phyloP scores from a whole-genome alignment of 2,329 filamentous ascomycete genomes.

The Colletotrichum neosansevieriae region DNA sequence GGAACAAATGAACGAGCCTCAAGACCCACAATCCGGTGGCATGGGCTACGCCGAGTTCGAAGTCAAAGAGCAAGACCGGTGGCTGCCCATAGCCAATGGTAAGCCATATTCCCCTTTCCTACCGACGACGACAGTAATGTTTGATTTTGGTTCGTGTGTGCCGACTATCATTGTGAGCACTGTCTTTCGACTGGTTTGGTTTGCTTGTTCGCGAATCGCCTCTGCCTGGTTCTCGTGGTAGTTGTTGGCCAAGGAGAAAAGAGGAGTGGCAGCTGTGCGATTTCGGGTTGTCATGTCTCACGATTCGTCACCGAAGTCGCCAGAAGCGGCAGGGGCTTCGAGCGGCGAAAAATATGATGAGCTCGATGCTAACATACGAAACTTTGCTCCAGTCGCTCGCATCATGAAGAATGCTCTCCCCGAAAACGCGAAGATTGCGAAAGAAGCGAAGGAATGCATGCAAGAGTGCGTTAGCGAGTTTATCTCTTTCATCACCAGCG shows the following conservation, averaged over 20 bases:
- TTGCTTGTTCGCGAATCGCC: constrained; percentile 11
- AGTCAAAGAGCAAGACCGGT: constrained; percentile 99
- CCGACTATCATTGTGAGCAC: constrained; percentile 25
- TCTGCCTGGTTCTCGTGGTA: constrained; percentile 25
- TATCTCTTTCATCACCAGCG: constrained; percentile 97
- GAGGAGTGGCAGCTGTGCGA: neutral
- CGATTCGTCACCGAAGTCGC: constrained; percentile 66
- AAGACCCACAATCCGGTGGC: constrained; percentile 81
- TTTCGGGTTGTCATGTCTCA: constrained; percentile 65
- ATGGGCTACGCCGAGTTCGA: constrained; percentile 88
- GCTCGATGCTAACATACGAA: constrained; percentile 92
- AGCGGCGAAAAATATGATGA: constrained; percentile 64
- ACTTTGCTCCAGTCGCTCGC: constrained; percentile 94
- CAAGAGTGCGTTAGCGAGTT: constrained; percentile 99
- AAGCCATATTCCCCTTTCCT: constrained; percentile 65
- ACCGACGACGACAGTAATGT: constrained; percentile 21
- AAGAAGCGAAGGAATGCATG: constrained; percentile 99
- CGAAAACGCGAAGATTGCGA: constrained; percentile 98
- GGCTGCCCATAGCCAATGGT: constrained; percentile 99
- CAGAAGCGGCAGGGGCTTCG: constrained; percentile 60
- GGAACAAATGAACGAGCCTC: constrained; percentile 92
- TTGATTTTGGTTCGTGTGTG: constrained; percentile 59
- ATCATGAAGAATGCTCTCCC: constrained; percentile 99
- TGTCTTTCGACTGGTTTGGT: constrained; percentile 8
- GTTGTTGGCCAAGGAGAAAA: constrained; percentile 19